phyloP scores from a whole-genome alignment of 2,329 filamentous ascomycete genomes.

The Beauveria pseudobassiana region DNA sequence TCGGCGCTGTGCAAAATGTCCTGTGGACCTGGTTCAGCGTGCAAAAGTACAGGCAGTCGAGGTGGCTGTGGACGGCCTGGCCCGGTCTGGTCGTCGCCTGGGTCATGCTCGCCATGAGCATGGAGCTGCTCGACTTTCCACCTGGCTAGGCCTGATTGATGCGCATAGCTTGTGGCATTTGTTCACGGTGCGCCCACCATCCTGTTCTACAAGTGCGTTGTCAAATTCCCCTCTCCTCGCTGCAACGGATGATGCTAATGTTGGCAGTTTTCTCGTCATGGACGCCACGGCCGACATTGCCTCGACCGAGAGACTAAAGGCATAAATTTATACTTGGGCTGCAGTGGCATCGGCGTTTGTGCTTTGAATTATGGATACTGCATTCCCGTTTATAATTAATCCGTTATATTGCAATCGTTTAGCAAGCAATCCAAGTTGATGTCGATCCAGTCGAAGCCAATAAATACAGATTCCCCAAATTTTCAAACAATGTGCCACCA shows the following conservation, averaged over 20 bases:
- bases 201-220: slow-evolving; percentile 87
- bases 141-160: slow-evolving; percentile 73
- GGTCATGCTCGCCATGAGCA: slow-evolving; percentile 88
- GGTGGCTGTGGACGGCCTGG: slow-evolving; percentile 76
- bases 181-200: slow-evolving; percentile 77
- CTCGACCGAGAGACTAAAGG: slow-evolving; percentile 60
- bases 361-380: neutral
- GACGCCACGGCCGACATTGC: slow-evolving; percentile 79
- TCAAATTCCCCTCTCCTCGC: neutral
- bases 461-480: neutral
- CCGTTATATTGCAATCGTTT: neutral
- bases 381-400: neutral
- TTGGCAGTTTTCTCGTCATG: slow-evolving; percentile 69
- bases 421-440: neutral
- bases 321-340: slow-evolving; percentile 28
- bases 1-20: slow-evolving; percentile 71
- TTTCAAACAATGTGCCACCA: neutral
- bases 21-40: slow-evolving; percentile 85
- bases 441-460: neutral
- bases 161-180: slow-evolving; percentile 95
- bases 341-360: neutral
- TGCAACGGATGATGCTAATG: slow-evolving; percentile 18
- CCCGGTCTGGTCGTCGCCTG: slow-evolving; percentile 86
- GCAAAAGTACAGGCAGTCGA: slow-evolving; percentile 61
- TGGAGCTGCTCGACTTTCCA: slow-evolving; percentile 91